phyloP scores from a whole-genome alignment of 768 basidiomycete species.

The Phlebiopsis flavidoalba region DNA sequence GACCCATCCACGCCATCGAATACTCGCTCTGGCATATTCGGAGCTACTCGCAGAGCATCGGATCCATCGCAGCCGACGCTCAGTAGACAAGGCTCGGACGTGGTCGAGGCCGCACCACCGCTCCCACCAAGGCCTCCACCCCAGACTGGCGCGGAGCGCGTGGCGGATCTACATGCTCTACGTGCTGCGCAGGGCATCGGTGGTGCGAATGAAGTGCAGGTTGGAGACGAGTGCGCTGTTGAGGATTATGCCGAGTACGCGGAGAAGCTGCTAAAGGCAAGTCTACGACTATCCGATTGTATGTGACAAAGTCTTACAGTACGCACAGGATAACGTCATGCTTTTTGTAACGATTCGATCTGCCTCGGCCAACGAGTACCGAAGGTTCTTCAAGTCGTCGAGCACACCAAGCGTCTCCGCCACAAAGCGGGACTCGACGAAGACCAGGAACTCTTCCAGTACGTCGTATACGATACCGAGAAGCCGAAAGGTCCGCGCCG shows the following conservation, averaged over 20 bases:
- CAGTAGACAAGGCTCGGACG: slow-evolving; percentile 7
- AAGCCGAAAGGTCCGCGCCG: slow-evolving; percentile 45
- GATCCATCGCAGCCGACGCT: not conserved
- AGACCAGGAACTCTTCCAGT: slow-evolving; percentile 65
- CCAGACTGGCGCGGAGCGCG: slow-evolving; percentile 61
- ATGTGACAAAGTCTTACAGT: not conserved
- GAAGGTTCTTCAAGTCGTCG: slow-evolving; percentile 76
- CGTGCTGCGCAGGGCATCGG: slow-evolving; percentile 35
- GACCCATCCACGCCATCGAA: slow-evolving; percentile 9
- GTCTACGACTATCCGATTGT: slow-evolving; percentile 12
- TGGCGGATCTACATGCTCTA: slow-evolving; percentile 65
- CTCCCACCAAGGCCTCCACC: slow-evolving; percentile 49
- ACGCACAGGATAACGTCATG: slow-evolving; percentile 67
- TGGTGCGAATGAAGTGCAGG: slow-evolving; percentile 70
- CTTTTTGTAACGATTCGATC: slow-evolving; percentile 74
- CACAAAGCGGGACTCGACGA: slow-evolving; percentile 59
- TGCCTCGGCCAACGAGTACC: slow-evolving; percentile 58
- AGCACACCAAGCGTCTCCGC: slow-evolving; percentile 71
- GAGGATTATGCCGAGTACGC: slow-evolving; percentile 71
- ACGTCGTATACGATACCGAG: slow-evolving; percentile 64
- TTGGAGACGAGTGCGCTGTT: slow-evolving; percentile 59
- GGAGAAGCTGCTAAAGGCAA: slow-evolving; percentile 54
- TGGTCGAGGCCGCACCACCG: slow-evolving; percentile 14
- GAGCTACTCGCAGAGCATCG: not conserved
- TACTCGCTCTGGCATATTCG: slow-evolving; percentile 3